phyloP scores from a whole-genome alignment of 2,329 filamentous ascomycete genomes.

The Fusarium virguliforme region DNA sequence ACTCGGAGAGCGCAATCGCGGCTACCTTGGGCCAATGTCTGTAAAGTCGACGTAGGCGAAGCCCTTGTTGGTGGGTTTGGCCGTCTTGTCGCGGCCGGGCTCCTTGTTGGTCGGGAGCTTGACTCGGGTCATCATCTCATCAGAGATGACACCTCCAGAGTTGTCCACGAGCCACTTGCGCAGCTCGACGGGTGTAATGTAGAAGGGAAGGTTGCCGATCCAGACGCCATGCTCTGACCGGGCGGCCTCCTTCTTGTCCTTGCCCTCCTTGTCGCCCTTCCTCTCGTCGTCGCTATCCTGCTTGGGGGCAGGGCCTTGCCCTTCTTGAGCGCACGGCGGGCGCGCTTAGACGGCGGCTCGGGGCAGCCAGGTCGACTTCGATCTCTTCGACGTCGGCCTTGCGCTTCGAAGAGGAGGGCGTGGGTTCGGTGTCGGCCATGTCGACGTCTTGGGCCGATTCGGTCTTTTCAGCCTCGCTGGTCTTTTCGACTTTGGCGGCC shows the following conservation, averaged over 20 bases:
- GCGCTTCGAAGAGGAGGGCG: slow-evolving; percentile 69
- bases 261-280: slow-evolving; percentile 55
- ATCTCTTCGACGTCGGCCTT: slow-evolving; percentile 81
- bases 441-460: slow-evolving; percentile 35
- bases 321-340: slow-evolving; percentile 91
- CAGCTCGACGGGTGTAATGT: slow-evolving; percentile 80
- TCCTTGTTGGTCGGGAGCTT: slow-evolving; percentile 81
- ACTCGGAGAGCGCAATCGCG: slow-evolving; percentile 91
- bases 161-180: slow-evolving; percentile 84
- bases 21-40: slow-evolving; percentile 78
- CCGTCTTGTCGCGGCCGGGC: slow-evolving; percentile 54
- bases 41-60: slow-evolving; percentile 97
- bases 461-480: slow-evolving; percentile 21
- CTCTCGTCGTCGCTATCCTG: slow-evolving; percentile 57
- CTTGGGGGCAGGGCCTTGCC: slow-evolving; percentile 72
- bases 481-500: slow-evolving; percentile 29
- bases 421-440: slow-evolving; percentile 36
- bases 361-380: slow-evolving; percentile 90
- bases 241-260: slow-evolving; percentile 63
- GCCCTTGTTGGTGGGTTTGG: slow-evolving; percentile 79
- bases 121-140: slow-evolving; percentile 84
- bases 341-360: slow-evolving; percentile 97
- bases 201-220: slow-evolving; percentile 96
- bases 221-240: slow-evolving; percentile 90
- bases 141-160: slow-evolving; percentile 76